Evolutionary conservation across 2,329 filamentous ascomycete species (phyloP).

Genomic region (Colletotrichum shisoi): DNA sequence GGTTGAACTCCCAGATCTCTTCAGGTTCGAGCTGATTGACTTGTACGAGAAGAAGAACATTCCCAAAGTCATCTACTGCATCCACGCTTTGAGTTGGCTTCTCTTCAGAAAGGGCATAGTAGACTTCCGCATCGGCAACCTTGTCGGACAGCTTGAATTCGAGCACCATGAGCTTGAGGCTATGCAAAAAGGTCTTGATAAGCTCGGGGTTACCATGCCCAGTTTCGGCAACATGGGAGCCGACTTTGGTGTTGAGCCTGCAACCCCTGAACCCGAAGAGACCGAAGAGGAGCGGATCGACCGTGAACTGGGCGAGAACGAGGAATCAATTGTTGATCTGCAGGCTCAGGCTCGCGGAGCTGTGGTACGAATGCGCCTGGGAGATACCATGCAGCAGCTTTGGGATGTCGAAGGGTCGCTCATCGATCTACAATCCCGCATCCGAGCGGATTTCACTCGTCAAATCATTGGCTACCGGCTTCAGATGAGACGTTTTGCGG

Average conservation of each 20-base stretch:
- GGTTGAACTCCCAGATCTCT: conserved; percentile 90
- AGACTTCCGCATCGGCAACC: conserved; percentile 93
- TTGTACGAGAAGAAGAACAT: conserved; percentile 99
- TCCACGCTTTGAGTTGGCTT: conserved; percentile 97
- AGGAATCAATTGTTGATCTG: conserved; percentile 75
- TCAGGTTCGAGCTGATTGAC: conserved; percentile 96
- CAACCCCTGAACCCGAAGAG: conserved; percentile 78
- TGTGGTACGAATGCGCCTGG: conserved; percentile 76
- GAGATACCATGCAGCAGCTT: conserved; percentile 82
- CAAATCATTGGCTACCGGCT: conserved; percentile 84
- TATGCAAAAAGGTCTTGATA: conserved; percentile 96
- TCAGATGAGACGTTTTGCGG: conserved; percentile 82
- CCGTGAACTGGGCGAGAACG: conserved; percentile 80
- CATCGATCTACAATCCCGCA: conserved; percentile 82
- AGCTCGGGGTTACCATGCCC: conserved; percentile 93
- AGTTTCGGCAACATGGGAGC: conserved; percentile 98
- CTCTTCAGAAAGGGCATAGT: conserved; percentile 94
- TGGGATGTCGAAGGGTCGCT: conserved; percentile 86
- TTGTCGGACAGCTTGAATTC: conserved; percentile 95
- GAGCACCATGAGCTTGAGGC: conserved; percentile 97
- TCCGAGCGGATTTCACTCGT: conserved; percentile 86
- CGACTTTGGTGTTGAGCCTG: conserved; percentile 85
- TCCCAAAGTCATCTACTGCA: conserved; percentile 98
- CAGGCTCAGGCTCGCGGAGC: conserved; percentile 89
- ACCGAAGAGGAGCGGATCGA: conserved; percentile 89